Percentiles rank a stretch among this genome's conserved stretches.
Evolutionary conservation across 371 early-diverging fungal species (phyloP).

Genomic region (Mortierella sp.): DNA sequence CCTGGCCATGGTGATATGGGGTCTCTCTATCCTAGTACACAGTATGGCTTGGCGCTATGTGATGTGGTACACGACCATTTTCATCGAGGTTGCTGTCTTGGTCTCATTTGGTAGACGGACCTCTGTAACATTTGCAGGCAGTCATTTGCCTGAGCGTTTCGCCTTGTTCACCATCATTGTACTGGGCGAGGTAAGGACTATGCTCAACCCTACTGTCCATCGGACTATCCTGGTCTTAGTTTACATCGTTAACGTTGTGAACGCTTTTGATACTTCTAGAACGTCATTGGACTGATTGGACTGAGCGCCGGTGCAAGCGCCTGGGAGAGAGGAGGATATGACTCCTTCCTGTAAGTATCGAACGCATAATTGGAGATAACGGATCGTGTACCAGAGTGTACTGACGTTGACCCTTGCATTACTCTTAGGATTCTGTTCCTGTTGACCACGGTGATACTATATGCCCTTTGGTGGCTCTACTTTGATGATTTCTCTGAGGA

Average conservation of each 20-base stretch:
- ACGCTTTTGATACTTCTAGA: conserved; percentile 8
- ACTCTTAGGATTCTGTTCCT: conserved; percentile 20
- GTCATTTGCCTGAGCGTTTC: conserved; percentile 68
- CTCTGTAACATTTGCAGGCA: conserved; percentile 66
- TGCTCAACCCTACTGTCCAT: neutral
- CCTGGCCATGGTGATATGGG: conserved; percentile 63
- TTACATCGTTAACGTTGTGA: no score
- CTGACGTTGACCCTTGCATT: no score
- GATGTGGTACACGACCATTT: conserved; percentile 65
- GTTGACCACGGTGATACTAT: conserved; percentile 26
- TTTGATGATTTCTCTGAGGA: conserved; percentile 53
- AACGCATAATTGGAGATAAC: neutral
- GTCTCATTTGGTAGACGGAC: conserved; percentile 58
- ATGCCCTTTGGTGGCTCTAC: conserved; percentile 46
- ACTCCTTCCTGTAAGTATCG: conserved; percentile 22
- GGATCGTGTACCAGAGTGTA: no score
- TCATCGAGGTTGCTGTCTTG: conserved; percentile 59
- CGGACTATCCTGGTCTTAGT: no score
- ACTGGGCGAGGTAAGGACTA: conserved; percentile 51
- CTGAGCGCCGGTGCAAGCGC: conserved; percentile 28
- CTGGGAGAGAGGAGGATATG: conserved; percentile 25
- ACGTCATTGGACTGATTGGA: conserved; percentile 36
- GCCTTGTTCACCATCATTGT: conserved; percentile 68
- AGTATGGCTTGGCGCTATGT: conserved; percentile 54
- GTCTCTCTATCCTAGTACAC: conserved; percentile 58